Base-by-base conservation (phyloP, 2,329 filamentous ascomycete genomes). In the Leptographium radiaticola region DNA sequence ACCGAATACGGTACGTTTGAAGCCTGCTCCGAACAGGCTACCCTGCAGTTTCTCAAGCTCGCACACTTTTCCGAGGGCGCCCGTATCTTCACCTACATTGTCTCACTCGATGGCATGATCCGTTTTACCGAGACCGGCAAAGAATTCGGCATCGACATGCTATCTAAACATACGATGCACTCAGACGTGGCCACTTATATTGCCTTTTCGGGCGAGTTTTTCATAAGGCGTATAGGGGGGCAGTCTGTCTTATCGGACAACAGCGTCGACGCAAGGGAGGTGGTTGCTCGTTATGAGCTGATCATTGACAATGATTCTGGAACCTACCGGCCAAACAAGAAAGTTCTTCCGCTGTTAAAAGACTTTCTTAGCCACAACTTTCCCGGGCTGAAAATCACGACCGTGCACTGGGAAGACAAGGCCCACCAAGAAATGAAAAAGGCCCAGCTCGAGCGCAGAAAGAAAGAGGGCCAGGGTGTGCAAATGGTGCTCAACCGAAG, bases 81-180 rank as follows among this genome's bases (percentile, higher is more conserved):
- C 1, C 82, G 89, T 13, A 81, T 94, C 54, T 96, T 93, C 64
- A 97, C 91, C 25, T 97, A 96, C 61, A 84, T 96, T 31, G 73
- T 97, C 25, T 95, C 89, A 0, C 76, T 96, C 8, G 91, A 97
- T 63, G 86, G 85, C 6, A 75, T 91, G 52, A 79, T 94, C 64
- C 84, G 89, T 47, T 96, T 96, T 69, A 96, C 91, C 1, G 91
- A 96, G 68, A 97, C 91, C 0, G 91, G 91, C 34, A 93, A 93
- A 62, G 90, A 96, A 63, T 96, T 96, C 56, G 89, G 90, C 52
- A 89, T 97, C 62, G 91, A 96, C 69, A 74, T 96, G 67, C 70
- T 97, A 62, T 89, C 84, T 67, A 97, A 97, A 67, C 91, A 97
- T 68, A 95, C 89, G 43, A 95, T 97, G 89, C 91, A 97, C 70